Evolutionary conservation across 768 basidiomycete species (phyloP).

Genomic region (Obba rivulosa): DNA sequence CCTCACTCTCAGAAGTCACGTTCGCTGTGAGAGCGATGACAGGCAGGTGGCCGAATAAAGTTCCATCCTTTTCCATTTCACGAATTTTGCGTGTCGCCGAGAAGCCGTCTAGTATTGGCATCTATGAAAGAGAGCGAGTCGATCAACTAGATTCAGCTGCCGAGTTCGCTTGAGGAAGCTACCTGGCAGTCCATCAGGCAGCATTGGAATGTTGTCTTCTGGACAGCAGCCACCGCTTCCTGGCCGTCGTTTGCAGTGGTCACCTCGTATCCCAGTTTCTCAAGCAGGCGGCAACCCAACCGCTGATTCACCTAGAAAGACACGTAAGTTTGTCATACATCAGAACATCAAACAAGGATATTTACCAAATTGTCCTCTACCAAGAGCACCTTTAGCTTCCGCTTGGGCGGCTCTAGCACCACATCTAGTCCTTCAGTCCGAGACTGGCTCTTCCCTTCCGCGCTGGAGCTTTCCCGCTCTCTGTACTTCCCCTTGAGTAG

Average conservation of each 20-base stretch:
- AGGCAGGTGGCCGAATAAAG: conserved; percentile 17
- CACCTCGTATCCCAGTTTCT: conserved; percentile 23
- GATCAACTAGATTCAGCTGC: not conserved
- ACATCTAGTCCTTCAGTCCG: conserved; percentile 3
- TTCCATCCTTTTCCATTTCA: conserved; percentile 18
- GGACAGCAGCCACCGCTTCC: conserved; percentile 17
- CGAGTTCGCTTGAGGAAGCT: not conserved
- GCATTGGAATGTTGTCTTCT: conserved; percentile 11
- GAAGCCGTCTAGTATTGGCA: conserved; percentile 23
- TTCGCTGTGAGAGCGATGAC: conserved; percentile 26
- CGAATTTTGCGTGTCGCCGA: conserved; percentile 18
- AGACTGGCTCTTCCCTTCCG: not conserved
- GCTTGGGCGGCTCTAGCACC: not conserved
- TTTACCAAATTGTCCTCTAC: conserved; percentile 24
- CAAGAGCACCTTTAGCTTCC: conserved; percentile 13
- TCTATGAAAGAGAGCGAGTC: not conserved
- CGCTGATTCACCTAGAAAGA: conserved; percentile 19
- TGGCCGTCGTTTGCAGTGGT: conserved; percentile 20
- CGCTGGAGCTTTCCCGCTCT: not conserved
- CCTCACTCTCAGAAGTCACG: conserved; percentile 23
- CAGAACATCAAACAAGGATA: not conserved
- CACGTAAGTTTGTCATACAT: not conserved
- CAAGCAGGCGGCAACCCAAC: conserved; percentile 19
- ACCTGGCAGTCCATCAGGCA: conserved; percentile 27
- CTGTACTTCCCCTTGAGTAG: conserved; percentile 7